Conservation (phyloP, 495 filamentous ascomycete genomes). For the Xylaria castorea region DNA sequence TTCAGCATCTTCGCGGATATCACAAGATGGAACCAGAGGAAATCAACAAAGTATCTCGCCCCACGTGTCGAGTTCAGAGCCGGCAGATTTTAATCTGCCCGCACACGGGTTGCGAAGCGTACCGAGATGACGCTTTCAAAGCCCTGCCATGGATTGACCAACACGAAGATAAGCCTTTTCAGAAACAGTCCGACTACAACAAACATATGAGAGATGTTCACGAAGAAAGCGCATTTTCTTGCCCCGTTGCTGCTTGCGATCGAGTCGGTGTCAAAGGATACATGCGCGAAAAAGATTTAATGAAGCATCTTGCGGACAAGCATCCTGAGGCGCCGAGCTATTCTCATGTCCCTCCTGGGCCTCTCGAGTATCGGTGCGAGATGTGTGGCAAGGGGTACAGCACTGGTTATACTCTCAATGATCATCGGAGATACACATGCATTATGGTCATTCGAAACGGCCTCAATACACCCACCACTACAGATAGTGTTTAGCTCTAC, state of each 20-base stretch:
- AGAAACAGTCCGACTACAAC: conserved; percentile 35
- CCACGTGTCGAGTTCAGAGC: background rate
- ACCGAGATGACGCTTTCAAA: conserved; percentile 22
- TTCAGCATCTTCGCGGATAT: conserved; percentile 46
- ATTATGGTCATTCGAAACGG: background rate
- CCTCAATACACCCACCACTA: background rate
- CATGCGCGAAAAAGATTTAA: conserved; percentile 38
- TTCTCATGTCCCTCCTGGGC: background rate
- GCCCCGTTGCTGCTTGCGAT: conserved; percentile 42
- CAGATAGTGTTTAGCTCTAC: background rate
- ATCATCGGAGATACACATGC: background rate
- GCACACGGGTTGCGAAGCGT: conserved; percentile 21
- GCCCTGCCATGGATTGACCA: conserved; percentile 3
- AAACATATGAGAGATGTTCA: conserved; percentile 48
- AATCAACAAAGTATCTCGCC: conserved; percentile 17
- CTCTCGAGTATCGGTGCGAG: background rate
- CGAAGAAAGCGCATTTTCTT: conserved; percentile 41
- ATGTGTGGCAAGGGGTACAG: background rate
- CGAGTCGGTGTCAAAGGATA: conserved; percentile 44
- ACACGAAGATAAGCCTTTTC: conserved; percentile 31
- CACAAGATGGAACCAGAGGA: conserved; percentile 39
- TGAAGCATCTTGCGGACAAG: conserved; percentile 39
- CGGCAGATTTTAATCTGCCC: conserved; percentile 19
- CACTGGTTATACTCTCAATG: background rate
- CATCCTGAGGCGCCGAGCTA: conserved; percentile 30